These are phyloP conservation scores for Cercis canadensis DNA, from an alignment of 306 rosid species.

Conservation along the genomic window DNA sequence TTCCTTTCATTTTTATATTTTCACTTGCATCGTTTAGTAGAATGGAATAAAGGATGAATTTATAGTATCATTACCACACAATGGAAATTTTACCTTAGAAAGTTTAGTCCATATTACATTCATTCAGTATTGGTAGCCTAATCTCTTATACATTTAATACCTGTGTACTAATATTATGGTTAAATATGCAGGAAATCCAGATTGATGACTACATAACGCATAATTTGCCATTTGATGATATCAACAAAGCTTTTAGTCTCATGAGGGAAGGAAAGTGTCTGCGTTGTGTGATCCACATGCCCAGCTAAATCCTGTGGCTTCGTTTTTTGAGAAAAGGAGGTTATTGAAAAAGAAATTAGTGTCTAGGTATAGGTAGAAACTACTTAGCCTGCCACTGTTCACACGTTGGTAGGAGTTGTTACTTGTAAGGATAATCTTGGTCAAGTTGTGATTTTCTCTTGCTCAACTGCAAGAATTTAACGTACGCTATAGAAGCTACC, in stretches of 20 bases:
- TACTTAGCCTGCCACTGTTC: too few relatives aligned
- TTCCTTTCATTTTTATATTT: too few relatives aligned
- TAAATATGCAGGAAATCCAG: slow-evolving; percentile 73
- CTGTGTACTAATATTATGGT: slow-evolving; percentile 6
- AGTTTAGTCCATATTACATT: too few relatives aligned
- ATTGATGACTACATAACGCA: slow-evolving; percentile 87
- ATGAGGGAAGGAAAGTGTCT: slow-evolving; percentile 87
- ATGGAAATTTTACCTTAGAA: too few relatives aligned
- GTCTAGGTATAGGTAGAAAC: not conserved
- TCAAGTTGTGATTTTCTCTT: slow-evolving; percentile 6
- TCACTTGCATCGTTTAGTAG: too few relatives aligned
- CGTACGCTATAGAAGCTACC: too few relatives aligned
- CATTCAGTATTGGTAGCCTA: too few relatives aligned
- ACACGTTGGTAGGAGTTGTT: not conserved
- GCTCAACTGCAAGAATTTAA: not conserved
- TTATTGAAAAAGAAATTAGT: not conserved
- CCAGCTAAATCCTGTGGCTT: slow-evolving; percentile 32
- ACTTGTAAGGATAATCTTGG: slow-evolving; percentile 13
- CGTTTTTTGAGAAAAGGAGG: not conserved
- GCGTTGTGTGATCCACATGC: slow-evolving; percentile 93
- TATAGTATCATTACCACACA: too few relatives aligned
- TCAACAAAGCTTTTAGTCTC: slow-evolving; percentile 82
- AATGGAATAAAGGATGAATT: too few relatives aligned
- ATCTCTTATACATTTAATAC: too few relatives aligned
- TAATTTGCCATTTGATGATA: slow-evolving; percentile 69